A percentile compares a stretch with the other conserved stretches of the same genome.
Conservation (phyloP, 164 flowering plant species). For the Piper longum region DNA sequence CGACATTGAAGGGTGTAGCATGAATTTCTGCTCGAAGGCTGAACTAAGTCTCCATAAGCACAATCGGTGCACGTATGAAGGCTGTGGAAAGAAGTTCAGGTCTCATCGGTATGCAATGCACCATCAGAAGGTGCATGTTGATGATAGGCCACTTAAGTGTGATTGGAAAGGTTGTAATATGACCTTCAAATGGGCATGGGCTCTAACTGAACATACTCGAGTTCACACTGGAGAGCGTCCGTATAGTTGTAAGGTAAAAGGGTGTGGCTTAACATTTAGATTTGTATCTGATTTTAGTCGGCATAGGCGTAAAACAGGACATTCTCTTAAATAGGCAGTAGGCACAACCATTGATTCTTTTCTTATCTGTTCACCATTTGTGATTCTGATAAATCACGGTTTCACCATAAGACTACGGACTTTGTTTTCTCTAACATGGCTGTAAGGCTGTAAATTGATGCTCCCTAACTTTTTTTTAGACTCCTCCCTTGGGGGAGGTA, state of each 20-base stretch:
- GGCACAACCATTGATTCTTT: too few species aligned
- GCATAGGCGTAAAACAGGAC: slow-evolving; percentile 80
- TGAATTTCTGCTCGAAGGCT: slow-evolving; percentile 57
- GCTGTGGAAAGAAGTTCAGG: slow-evolving; percentile 65
- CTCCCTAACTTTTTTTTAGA: too few species aligned
- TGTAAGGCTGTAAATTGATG: too few species aligned
- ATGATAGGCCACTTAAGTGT: slow-evolving; percentile 84
- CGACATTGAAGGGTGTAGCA: slow-evolving; percentile 56
- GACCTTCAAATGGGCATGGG: slow-evolving; percentile 99
- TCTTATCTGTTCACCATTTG: too few species aligned
- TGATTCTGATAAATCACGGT: too few species aligned
- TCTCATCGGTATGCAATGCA: slow-evolving; percentile 57
- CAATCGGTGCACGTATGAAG: slow-evolving; percentile 55
- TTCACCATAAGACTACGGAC: too few species aligned
- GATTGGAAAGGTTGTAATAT: slow-evolving; percentile 78
- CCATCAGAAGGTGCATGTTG: slow-evolving; percentile 67
- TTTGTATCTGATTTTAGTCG: slow-evolving; percentile 82
- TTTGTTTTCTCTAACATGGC: too few species aligned
- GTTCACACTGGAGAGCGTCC: slow-evolving; percentile 89
- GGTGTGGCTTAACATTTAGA: slow-evolving; percentile 77
- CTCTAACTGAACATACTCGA: slow-evolving; percentile 75
- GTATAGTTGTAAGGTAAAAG: slow-evolving; percentile 56
- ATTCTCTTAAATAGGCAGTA: slow-evolving; percentile 8
- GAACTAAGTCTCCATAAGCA: slow-evolving; percentile 47
- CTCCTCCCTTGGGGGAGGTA: too few species aligned